Evolutionary conservation across 352 stramenopile genomes (phyloP).

Genomic region (Phytophthora idaei): DNA sequence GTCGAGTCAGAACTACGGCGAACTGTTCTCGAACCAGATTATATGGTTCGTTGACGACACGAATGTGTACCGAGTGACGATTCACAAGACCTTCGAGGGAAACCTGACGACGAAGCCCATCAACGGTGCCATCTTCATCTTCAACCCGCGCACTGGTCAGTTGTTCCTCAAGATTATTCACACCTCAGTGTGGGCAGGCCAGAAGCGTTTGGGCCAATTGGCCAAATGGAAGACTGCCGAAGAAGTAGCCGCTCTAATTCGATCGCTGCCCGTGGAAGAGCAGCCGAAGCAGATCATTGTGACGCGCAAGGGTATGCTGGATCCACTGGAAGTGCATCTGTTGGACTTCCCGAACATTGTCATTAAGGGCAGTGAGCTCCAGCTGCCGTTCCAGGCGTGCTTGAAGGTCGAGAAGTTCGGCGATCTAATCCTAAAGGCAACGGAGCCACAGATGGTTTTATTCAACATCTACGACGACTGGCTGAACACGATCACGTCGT

Average conservation of each 20-base stretch:
- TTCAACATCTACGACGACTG: slow-evolving; percentile 99
- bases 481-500: slow-evolving; percentile 99
- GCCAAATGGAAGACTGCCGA: slow-evolving; percentile 99
- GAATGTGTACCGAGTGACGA: slow-evolving; percentile 99
- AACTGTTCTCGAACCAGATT: slow-evolving; percentile 99
- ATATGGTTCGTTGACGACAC: slow-evolving; percentile 99
- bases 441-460: slow-evolving; percentile 99
- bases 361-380: slow-evolving; percentile 98
- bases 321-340: slow-evolving; percentile 99
- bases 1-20: slow-evolving; percentile 99
- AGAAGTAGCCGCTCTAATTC: slow-evolving; percentile 99
- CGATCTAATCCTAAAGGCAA: slow-evolving; percentile 99
- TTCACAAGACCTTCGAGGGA: slow-evolving; percentile 99
- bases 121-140: slow-evolving; percentile 99
- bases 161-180: slow-evolving; percentile 99
- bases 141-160: slow-evolving; percentile 99
- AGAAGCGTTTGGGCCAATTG: slow-evolving; percentile 99
- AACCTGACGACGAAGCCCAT: slow-evolving; percentile 99
- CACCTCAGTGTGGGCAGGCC: slow-evolving; percentile 99
- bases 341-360: slow-evolving; percentile 99
- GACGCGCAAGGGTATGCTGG: slow-evolving; percentile 99
- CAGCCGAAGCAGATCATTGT: slow-evolving; percentile 99
- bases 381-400: slow-evolving; percentile 99
- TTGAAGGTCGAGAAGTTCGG: slow-evolving; percentile 99
- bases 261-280: slow-evolving; percentile 98